Conservation (phyloP, 306 rosid species). For the Carpinus fangiana region DNA sequence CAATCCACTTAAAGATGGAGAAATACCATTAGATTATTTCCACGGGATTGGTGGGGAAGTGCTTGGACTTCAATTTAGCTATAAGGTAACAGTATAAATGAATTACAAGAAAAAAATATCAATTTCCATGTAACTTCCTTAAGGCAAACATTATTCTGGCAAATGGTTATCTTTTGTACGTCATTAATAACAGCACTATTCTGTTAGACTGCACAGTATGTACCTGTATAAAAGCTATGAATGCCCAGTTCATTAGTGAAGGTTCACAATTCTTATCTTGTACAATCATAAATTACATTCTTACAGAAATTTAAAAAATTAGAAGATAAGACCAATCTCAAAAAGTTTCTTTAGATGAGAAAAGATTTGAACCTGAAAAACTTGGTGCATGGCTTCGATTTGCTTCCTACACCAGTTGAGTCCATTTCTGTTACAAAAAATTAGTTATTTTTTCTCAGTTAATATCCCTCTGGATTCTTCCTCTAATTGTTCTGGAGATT, state of each 20-base stretch:
- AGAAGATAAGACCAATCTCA: slow-evolving; percentile 34
- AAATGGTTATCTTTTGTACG: slow-evolving; percentile 34
- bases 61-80: slow-evolving; percentile 12
- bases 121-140: slow-evolving; percentile 28
- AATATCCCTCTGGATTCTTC: slow-evolving; percentile 47
- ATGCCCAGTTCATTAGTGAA: slow-evolving; percentile 44
- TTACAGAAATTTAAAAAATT: slow-evolving; percentile 35
- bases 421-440: slow-evolving; percentile 95
- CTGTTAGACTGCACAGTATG: slow-evolving; percentile 37
- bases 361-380: slow-evolving; percentile 99
- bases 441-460: slow-evolving; percentile 80
- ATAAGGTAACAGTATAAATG: slow-evolving; percentile 19
- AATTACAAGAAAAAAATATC: slow-evolving; percentile 11
- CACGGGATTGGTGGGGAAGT: slow-evolving; percentile 1
- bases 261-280: slow-evolving; percentile 36
- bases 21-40: slow-evolving; percentile 18
- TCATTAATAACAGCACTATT: slow-evolving; percentile 35
- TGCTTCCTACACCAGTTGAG: slow-evolving; percentile 98
- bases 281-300: slow-evolving; percentile 32
- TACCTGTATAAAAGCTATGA: slow-evolving; percentile 65
- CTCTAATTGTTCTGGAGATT: slow-evolving; percentile 31
- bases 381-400: slow-evolving; percentile 99
- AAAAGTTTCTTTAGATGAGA: slow-evolving; percentile 53
- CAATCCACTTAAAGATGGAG: slow-evolving; percentile 15
- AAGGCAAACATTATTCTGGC: slow-evolving; percentile 11